phyloP scores from a whole-genome alignment of 345 rosid species.

The Rhodamnia rubescens region DNA sequence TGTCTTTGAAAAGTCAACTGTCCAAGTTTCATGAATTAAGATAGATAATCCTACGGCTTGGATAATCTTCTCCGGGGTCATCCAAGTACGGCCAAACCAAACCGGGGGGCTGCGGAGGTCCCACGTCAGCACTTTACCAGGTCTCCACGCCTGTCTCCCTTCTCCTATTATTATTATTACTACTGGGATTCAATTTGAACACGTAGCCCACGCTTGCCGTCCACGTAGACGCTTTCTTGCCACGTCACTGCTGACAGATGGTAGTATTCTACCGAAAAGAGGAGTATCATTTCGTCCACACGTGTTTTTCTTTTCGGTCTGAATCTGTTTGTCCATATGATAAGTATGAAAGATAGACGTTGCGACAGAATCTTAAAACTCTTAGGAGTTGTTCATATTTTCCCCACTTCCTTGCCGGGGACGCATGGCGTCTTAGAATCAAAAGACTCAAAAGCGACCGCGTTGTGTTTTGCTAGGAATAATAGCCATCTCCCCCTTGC shows the following conservation, averaged over 20 bases:
- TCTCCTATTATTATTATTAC: background rate
- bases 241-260: background rate
- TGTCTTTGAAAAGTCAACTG: background rate
- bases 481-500: background rate
- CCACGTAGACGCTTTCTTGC: background rate
- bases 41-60: too few relatives aligned
- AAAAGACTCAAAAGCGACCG: background rate
- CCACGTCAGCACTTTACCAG: background rate
- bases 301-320: too few relatives aligned
- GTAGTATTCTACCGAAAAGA: background rate
- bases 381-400: background rate
- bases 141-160: background rate
- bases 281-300: too few relatives aligned
- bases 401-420: accelerated
- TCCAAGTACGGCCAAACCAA: background rate
- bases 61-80: background rate
- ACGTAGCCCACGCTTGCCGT: background rate
- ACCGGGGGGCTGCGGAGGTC: background rate
- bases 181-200: background rate
- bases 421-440: background rate
- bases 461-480: background rate
- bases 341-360: background rate
- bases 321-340: too few relatives aligned
- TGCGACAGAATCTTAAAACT: background rate
- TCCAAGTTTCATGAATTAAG: background rate